Evolutionary conservation across 2,329 filamentous ascomycete species (phyloP).

Genomic region (Fusarium sp.): DNA sequence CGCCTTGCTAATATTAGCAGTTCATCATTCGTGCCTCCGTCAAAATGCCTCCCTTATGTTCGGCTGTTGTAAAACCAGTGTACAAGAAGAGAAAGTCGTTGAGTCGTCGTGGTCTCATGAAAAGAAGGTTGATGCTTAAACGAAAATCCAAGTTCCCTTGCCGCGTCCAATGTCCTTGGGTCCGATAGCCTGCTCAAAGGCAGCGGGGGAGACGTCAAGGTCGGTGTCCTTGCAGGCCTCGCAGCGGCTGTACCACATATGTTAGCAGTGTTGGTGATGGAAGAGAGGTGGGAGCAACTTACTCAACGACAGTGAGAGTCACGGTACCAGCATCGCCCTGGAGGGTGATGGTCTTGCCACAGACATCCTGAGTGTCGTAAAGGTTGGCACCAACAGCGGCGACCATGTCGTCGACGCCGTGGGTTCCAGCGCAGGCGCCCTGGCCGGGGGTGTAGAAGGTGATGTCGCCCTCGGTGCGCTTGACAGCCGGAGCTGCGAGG

Average conservation of each 20-base stretch:
- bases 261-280: background rate
- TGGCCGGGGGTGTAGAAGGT: constrained; percentile 71
- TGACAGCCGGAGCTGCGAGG: constrained; percentile 24
- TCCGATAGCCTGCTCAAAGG: constrained; percentile 57
- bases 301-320: constrained; percentile 73
- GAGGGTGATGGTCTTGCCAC: constrained; percentile 72
- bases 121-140: constrained; percentile 4
- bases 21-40: constrained; percentile 19
- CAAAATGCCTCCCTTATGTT: constrained; percentile 21
- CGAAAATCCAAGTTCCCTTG: constrained; percentile 15
- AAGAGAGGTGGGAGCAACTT: background rate
- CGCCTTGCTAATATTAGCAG: constrained; percentile 5
- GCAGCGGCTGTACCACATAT: constrained; percentile 58
- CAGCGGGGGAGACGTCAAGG: constrained; percentile 58
- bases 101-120: background rate
- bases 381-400: constrained; percentile 73
- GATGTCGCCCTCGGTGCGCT: constrained; percentile 20
- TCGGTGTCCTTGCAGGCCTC: constrained; percentile 56
- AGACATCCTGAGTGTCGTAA: constrained; percentile 69
- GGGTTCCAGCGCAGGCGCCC: constrained; percentile 74
- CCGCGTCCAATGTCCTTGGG: constrained; percentile 30
- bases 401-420: constrained; percentile 64
- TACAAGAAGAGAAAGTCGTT: constrained; percentile 16
- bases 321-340: constrained; percentile 56
- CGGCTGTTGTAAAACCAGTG: constrained; percentile 4